Evolutionary conservation across 805 yeast species (phyloP).

Genomic region (Candida sanyiensis): DNA sequence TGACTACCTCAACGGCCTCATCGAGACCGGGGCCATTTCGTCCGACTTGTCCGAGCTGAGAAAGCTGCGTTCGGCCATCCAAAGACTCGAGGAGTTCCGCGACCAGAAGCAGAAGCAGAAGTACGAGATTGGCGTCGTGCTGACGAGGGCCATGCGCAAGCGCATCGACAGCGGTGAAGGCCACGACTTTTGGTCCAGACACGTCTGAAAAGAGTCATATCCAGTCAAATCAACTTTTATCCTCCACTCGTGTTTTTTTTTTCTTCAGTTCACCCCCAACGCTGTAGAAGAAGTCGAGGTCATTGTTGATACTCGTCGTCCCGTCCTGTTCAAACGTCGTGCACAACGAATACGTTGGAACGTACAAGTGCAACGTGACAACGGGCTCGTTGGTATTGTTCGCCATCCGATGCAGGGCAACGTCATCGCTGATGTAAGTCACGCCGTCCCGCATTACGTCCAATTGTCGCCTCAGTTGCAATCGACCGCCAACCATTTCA

Average conservation of each 20-base stretch:
- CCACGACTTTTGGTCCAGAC: conserved; percentile 35
- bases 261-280: conserved; percentile 7
- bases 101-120: conserved; percentile 38
- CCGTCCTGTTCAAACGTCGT: conserved; percentile 7
- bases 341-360: conserved; percentile 26
- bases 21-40: conserved; percentile 31
- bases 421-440: conserved; percentile 41
- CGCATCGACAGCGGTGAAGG: conserved; percentile 38
- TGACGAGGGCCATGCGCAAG: conserved; percentile 36
- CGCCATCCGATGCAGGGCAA: conserved; percentile 40
- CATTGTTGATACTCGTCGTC: neutral
- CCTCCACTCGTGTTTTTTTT: neutral
- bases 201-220: neutral
- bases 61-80: conserved; percentile 32
- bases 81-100: conserved; percentile 33
- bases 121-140: conserved; percentile 36
- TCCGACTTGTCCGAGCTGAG: conserved; percentile 32
- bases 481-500: neutral
- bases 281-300: conserved; percentile 6
- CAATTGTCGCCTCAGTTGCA: conserved; percentile 7
- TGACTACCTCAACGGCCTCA: conserved; percentile 29
- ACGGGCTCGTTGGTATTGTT: conserved; percentile 30
- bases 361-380: conserved; percentile 42
- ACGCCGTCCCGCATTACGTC: conserved; percentile 29
- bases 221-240: no score